Evolutionary conservation across 345 rosid genomes (phyloP), one percentile per base, ranked within the genome.

Genomic region (Litchi chinensis): DNA sequence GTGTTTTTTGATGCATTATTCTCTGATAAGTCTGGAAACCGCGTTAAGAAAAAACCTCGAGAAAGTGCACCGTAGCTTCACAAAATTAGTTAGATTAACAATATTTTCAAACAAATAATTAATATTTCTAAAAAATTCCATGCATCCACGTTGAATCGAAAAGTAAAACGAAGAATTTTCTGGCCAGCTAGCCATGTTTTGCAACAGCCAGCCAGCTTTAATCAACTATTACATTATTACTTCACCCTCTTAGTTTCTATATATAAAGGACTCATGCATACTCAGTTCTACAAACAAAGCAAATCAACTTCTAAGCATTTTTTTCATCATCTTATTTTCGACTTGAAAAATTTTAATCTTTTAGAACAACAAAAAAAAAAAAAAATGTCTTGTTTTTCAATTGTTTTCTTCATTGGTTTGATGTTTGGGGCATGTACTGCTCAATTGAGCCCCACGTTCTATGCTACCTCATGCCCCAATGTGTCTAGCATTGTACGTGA

Each of bases 401-500:
- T 69, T 7, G 37, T 76, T 16, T 60, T 79, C 10, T 46, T 64
- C 7, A 37, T 68, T 3, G 76, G 76, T 6, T 7, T 5, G 66
- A 70, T 59, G 74, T 37, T 76, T 15, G 82, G 80, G 19, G 66
- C 26, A 24, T 65, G 71, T 16, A 48, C 50, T 66, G 82, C 85
- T 46, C 79, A 79, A 41, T 76, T 78, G 5, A 75, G 78, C 15
- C 57, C 83, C 1, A 52, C 83, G 0, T 85, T 76, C 77, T 85
- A 85, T 39, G 79, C 41, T 6, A 63, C 24, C 11, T 52, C 79
- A 1, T 79, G 87, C 77, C 85, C 85, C 0, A 71, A 79, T 19
- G 71, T 79, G 28, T 39, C 80, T 0, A 50, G 15, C 71, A 69
- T 76, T 16, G 73, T 85, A 6, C 67, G 79, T 10, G 46, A 24